Evolutionary conservation across 139 green algal genomes (phyloP), one percentile per base, ranked within the genome.

Genomic region (Coccomyxa sp.): DNA sequence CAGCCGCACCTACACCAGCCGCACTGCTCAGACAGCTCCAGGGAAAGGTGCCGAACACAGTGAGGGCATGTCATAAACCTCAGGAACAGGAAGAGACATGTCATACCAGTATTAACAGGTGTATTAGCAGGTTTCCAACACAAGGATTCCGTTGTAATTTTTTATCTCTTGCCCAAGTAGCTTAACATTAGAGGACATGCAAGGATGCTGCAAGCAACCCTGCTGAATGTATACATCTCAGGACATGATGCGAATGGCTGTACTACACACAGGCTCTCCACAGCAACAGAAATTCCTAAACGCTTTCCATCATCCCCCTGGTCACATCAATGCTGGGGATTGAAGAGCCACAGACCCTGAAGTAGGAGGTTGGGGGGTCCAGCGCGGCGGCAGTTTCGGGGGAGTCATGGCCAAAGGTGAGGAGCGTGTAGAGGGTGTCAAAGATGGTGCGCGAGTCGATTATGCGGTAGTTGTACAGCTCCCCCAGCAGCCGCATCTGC

Each of bases 401-500:
- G 71, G 88, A 91, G 63, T 92, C 87, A 79, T 95, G 87, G 13
- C 93, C 94, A 79, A 92, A 95, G 10, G 89, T 91, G 16, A 98
- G 82, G 17, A 98, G 85, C 81, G 96, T 83, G 88, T 98, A 95
- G 79, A 98, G 88, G 23, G 91, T 93, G 77, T 97, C 90, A 86
- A 98, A 98, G 13, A 99, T 79, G 23, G 94, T 85, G 17, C 85
- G 71, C 23, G 85, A 88, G 82, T 86, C 87, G 4, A 93, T 66
- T 71, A 97, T 86, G 84, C 90, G 90, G 89, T 98, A 96, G 85
- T 96, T 98, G 93, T 98, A 98, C 66, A 98, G 86, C 89, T 98
- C 95, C 13, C 94, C 96, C 83, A 99, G 90, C 77, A 99, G 86
- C 60, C 91, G 86, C 51, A 97, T 87, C 17, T 89, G 80, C 0